Conservation (phyloP, 2,329 filamentous ascomycete genomes). For the Phyllosticta ampelicida region DNA sequence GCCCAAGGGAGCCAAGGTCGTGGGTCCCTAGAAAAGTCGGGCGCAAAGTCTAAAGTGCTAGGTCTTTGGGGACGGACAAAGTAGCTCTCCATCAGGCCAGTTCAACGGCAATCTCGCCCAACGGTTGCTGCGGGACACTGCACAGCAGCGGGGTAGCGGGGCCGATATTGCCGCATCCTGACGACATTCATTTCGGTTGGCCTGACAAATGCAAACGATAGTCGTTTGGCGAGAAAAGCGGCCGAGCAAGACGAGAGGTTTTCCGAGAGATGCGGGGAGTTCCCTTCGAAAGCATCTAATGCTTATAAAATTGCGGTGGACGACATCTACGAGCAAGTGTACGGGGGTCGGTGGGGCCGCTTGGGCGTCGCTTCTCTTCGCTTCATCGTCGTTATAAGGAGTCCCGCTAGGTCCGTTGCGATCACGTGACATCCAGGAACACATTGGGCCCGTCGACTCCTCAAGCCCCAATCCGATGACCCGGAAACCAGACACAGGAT, state of each 20-base stretch:
- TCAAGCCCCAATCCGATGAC: neutral
- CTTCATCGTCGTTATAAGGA: too few relatives aligned
- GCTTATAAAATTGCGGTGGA: too few relatives aligned
- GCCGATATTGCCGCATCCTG: neutral
- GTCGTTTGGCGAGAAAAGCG: neutral
- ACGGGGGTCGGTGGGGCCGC: too few relatives aligned
- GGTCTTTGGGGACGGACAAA: neutral
- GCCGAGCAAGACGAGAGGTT: neutral
- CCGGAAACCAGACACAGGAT: neutral
- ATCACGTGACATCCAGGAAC: neutral
- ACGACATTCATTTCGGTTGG: neutral
- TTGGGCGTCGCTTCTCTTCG: too few relatives aligned
- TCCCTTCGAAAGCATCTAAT: neutral
- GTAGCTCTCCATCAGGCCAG: neutral
- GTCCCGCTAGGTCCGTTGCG: neutral
- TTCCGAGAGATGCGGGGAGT: neutral
- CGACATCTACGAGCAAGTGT: too few relatives aligned
- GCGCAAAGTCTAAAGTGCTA: neutral
- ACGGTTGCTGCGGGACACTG: neutral
- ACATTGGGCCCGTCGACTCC: neutral
- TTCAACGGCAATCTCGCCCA: neutral
- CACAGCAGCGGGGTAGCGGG: neutral
- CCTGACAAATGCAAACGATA: neutral
- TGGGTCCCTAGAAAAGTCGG: neutral
- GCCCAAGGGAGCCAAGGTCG: neutral